Conservation (phyloP, 768 basidiomycete genomes). For the Auricularia cornea region DNA sequence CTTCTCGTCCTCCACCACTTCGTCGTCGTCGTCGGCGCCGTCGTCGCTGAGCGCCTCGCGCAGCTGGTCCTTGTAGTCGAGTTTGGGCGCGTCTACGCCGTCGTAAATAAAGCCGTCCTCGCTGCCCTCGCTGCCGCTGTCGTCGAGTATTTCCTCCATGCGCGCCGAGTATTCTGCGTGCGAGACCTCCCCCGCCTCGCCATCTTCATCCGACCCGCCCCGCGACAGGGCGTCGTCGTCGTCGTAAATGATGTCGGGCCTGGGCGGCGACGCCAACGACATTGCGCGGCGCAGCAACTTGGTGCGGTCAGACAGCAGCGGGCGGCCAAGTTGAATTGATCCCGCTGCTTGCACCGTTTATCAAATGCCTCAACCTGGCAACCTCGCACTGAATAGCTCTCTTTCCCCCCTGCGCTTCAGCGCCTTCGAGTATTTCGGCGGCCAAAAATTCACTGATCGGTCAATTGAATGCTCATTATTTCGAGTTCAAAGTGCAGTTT, state of each 20-base stretch:
- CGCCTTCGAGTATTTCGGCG: too few relatives aligned
- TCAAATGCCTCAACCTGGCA: too few relatives aligned
- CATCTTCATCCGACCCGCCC: too few relatives aligned
- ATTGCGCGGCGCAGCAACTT: constrained; percentile 3
- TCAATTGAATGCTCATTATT: too few relatives aligned
- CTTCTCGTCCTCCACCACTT: constrained; percentile 40
- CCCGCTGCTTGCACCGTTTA: too few relatives aligned
- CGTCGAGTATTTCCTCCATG: constrained; percentile 60
- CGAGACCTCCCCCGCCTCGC: background rate
- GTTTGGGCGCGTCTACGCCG: constrained; percentile 54
- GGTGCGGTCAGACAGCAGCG: too few relatives aligned
- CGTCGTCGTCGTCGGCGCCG: constrained; percentile 19
- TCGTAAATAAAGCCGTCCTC: constrained; percentile 65
- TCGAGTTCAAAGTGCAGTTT: too few relatives aligned
- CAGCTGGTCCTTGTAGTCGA: constrained; percentile 57
- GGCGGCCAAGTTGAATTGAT: too few relatives aligned
- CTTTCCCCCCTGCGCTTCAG: too few relatives aligned
- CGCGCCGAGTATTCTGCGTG: constrained; percentile 49
- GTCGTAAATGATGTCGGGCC: background rate
- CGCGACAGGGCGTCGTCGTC: background rate
- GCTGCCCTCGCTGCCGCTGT: constrained; percentile 41
- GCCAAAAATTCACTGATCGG: too few relatives aligned
- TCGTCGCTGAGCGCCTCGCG: constrained; percentile 66
- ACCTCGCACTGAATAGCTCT: too few relatives aligned
- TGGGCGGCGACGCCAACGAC: background rate